Evolutionary conservation across 805 yeast genomes (phyloP).

Genomic region (Candida palmyrensis): DNA sequence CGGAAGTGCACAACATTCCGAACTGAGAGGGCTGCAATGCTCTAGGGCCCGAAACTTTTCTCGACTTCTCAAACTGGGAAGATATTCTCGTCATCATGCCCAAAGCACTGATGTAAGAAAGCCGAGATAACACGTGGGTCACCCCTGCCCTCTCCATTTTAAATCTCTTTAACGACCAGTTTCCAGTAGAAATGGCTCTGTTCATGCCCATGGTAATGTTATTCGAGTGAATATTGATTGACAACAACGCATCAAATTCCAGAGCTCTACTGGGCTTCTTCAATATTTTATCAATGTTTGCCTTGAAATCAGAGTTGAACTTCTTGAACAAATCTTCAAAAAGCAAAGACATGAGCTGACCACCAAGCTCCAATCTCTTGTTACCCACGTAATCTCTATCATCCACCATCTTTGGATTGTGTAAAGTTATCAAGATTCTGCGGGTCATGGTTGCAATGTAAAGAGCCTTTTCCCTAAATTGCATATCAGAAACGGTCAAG

Average conservation of each 20-base stretch:
- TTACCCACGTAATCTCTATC: conserved; percentile 99
- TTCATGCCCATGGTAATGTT: conserved; percentile 92
- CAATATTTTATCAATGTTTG: conserved; percentile 87
- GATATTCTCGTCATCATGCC: conserved; percentile 99
- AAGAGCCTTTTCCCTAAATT: conserved; percentile 89
- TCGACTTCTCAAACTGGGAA: conserved; percentile 96
- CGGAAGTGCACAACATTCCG: conserved; percentile 98
- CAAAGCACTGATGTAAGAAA: conserved; percentile 88
- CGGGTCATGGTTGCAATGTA: conserved; percentile 96
- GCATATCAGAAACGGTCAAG: conserved; percentile 75
- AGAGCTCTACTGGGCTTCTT: conserved; percentile 92
- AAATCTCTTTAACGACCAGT: conserved; percentile 97
- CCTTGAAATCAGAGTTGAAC: conserved; percentile 91
- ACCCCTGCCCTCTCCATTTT: conserved; percentile 99
- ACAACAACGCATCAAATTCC: conserved; percentile 89
- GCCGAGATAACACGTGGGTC: conserved; percentile 88
- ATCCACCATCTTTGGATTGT: conserved; percentile 92
- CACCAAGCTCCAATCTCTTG: conserved; percentile 94
- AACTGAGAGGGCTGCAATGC: conserved; percentile 98
- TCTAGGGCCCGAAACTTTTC: conserved; percentile 98
- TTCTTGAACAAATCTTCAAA: conserved; percentile 97
- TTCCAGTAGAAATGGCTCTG: conserved; percentile 97
- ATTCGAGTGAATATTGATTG: conserved; percentile 85
- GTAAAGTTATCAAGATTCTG: conserved; percentile 92
- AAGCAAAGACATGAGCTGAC: conserved; percentile 89